Evolutionary conservation across 306 rosid species (phyloP).

Genomic region (Alnus rubra): DNA sequence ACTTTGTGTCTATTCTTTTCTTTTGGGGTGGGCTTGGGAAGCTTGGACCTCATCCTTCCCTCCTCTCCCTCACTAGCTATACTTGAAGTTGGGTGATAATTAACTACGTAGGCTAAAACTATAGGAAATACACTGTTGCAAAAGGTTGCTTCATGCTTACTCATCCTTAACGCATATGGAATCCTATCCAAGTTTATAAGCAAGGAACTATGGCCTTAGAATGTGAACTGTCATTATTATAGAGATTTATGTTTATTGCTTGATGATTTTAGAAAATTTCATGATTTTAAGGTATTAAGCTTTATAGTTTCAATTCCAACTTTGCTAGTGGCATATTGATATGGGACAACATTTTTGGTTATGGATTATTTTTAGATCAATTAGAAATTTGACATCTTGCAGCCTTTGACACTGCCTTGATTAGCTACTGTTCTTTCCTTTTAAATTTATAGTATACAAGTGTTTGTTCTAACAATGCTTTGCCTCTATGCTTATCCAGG

Average conservation of each 20-base stretch:
- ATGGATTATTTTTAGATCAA: not conserved
- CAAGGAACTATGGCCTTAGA: not conserved
- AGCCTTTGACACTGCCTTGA: not conserved
- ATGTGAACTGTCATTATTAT: not conserved
- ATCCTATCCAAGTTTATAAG: not conserved
- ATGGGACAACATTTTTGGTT: not conserved
- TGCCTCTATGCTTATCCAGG: slow-evolving; percentile 39
- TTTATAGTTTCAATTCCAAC: not conserved
- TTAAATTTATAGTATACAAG: not conserved
- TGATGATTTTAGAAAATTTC: too few relatives aligned
- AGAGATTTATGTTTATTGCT: not conserved
- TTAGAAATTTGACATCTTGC: not conserved
- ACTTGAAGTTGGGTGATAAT: not conserved
- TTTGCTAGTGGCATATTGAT: slow-evolving; percentile 1
- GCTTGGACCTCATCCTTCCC: not conserved
- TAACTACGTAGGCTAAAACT: not conserved
- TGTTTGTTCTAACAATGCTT: not conserved
- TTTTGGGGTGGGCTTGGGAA: not conserved
- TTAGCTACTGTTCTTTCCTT: not conserved
- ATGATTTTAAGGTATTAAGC: not conserved
- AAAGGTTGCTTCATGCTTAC: not conserved
- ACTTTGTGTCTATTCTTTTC: not conserved
- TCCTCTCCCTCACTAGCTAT: not conserved
- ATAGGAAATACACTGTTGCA: not conserved
- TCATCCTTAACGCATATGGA: not conserved